A percentile compares a stretch with the other conserved stretches of the same genome.
Evolutionary conservation across 176 grass and related monocot genomes (phyloP).

Genomic region (Sorghum bicolor): DNA sequence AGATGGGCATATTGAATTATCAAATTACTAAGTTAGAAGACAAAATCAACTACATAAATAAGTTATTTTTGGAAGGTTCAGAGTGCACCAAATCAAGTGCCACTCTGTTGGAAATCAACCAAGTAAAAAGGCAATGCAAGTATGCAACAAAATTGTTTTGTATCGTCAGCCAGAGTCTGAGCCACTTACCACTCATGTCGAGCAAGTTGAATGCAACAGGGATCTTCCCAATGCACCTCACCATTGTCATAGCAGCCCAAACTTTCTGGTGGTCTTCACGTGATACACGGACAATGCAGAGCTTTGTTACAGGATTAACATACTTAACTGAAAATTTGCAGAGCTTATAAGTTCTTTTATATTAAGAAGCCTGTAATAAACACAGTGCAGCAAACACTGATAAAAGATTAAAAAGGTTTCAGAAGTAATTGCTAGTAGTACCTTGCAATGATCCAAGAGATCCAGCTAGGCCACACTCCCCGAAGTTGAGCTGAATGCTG

Average conservation of each 20-base stretch:
- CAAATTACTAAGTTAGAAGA: background rate
- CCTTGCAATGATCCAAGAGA: slow-evolving; percentile 74
- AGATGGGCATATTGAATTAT: background rate
- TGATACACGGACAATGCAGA: slow-evolving; percentile 64
- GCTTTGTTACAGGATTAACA: slow-evolving; percentile 65
- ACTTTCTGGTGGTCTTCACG: slow-evolving; percentile 71
- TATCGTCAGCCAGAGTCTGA: background rate
- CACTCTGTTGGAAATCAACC: background rate
- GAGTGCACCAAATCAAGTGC: background rate
- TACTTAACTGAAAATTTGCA: slow-evolving; percentile 63
- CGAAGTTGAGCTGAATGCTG: slow-evolving; percentile 84
- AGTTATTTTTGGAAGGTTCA: background rate
- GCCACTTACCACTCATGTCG: slow-evolving; percentile 67
- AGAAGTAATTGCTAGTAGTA: slow-evolving; percentile 5
- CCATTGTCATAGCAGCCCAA: slow-evolving; percentile 69
- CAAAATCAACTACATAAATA: background rate
- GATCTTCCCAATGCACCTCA: slow-evolving; percentile 56
- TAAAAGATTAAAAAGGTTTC: background rate
- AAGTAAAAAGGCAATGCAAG: background rate
- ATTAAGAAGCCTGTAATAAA: background rate
- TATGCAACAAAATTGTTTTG: background rate
- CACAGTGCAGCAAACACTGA: background rate
- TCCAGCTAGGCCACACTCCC: slow-evolving; percentile 68
- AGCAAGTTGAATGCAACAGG: slow-evolving; percentile 66
- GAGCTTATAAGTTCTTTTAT: background rate